Conservation (phyloP, 1,284 basidiomycete genomes). For the Naganishia sp. region DNA sequence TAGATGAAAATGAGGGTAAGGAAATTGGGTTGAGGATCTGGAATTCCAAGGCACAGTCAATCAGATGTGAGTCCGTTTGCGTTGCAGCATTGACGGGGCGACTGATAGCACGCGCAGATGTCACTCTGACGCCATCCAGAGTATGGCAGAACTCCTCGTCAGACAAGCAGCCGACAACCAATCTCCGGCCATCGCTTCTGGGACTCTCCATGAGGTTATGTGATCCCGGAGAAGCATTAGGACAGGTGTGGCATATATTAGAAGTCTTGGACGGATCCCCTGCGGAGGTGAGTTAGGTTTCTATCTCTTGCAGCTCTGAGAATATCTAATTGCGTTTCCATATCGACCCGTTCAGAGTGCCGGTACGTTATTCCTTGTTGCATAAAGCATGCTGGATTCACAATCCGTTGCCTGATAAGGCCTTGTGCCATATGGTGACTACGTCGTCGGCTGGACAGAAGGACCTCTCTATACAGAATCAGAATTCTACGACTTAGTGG, state of each 20-base stretch:
- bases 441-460: slow-evolving; percentile 91
- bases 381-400: no score
- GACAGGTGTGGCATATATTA: slow-evolving; percentile 96
- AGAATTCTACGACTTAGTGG: slow-evolving; percentile 95
- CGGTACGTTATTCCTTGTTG: slow-evolving; percentile 47
- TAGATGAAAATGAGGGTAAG: slow-evolving; percentile 83
- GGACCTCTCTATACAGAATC: slow-evolving; percentile 88
- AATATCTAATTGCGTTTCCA: neutral
- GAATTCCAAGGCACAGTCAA: slow-evolving; percentile 82
- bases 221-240: slow-evolving; percentile 78
- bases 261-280: slow-evolving; percentile 95
- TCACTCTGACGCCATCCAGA: slow-evolving; percentile 79
- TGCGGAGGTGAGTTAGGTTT: slow-evolving; percentile 63
- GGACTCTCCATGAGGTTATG: slow-evolving; percentile 91
- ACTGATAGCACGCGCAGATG: slow-evolving; percentile 60
- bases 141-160: slow-evolving; percentile 60
- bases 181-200: slow-evolving; percentile 67
- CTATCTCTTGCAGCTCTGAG: no score
- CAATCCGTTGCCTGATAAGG: slow-evolving; percentile 52
- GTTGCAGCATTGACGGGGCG: neutral
- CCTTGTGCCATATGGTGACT: slow-evolving; percentile 83
- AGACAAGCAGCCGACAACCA: slow-evolving; percentile 23
- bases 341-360: slow-evolving; percentile 6
- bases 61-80: slow-evolving; percentile 65
- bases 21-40: slow-evolving; percentile 79